Evolutionary conservation across 495 filamentous ascomycete species (phyloP), one percentile per base, ranked within the genome.

Genomic region (Xylaria sp.): DNA sequence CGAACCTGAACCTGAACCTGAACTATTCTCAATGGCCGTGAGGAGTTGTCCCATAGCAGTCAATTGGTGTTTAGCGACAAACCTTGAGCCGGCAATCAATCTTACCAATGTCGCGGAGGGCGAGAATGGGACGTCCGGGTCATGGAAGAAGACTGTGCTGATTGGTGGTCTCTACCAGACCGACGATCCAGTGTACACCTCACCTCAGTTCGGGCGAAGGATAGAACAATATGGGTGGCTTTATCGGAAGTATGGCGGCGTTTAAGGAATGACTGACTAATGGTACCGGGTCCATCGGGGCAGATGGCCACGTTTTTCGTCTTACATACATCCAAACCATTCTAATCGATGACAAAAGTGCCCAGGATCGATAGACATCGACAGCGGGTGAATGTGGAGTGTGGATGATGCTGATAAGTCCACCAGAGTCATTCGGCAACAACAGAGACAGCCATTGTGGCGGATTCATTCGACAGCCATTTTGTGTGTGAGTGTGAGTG

Each of bases 191-290:
- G 46, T 15, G 21, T n/a, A n/a, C n/a, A n/a, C n/a, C n/a, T n/a
- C n/a, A n/a, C n/a, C 37, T 31, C 57, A 37, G 57, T 37, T 59
- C 57, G 57, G 57, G 31, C 31, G 33, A 58, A 37, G 33, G 24
- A 55, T 17, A 31, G 31, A 12, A 11, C 8, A 3, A 46, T 46
- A 37, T 21, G 17, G 57, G 31, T 59, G 31, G 57, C 29, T 59
- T 59, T 59, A 59, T 37, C 57, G 57, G 57, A 59, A 35, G 57
- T 37, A 59, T 21, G 15, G 33, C 57, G 57, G 59, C 59, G 59
- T 41, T 29, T 15, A 41, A 24, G 29, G 19, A 15, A 62, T 62
- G 59, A 62, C 59, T 21, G 19, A 64, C 11, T 33, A 37, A 37
- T 37, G 19, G 29, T 37, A 21, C 43, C 62, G 44, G 62, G 37